Conservation (phyloP, 768 basidiomycete genomes). For the Plicaturopsis crispa region DNA sequence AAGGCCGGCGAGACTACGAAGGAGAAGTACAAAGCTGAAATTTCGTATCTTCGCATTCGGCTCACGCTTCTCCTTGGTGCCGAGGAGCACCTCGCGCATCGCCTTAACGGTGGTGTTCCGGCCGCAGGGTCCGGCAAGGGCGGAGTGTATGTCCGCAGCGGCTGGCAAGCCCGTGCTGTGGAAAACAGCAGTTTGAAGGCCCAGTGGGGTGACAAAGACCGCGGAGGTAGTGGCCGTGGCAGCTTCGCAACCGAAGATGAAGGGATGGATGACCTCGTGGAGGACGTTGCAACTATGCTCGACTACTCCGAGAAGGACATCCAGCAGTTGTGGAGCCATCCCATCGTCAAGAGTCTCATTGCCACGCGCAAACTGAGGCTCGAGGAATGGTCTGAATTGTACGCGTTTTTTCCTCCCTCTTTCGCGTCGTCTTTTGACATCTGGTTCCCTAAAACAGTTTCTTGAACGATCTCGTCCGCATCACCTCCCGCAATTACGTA, state of each 20-base stretch:
- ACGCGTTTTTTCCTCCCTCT: conserved; percentile 32
- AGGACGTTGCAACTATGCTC: conserved; percentile 56
- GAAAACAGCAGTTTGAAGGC: conserved; percentile 39
- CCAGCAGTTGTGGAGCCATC: conserved; percentile 64
- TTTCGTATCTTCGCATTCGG: conserved; percentile 50
- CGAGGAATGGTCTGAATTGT: conserved; percentile 90
- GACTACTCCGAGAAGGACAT: conserved; percentile 56
- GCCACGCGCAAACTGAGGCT: conserved; percentile 62
- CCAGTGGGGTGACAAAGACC: too few species aligned
- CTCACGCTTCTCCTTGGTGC: conserved; percentile 53
- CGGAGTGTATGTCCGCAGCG: conserved; percentile 68
- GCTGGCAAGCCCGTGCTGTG: conserved; percentile 71
- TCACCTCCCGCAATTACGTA: conserved; percentile 61
- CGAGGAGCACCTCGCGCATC: conserved; percentile 59
- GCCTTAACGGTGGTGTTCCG: conserved; percentile 65
- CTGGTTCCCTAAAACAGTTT: conserved; percentile 56
- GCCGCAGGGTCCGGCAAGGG: conserved; percentile 74
- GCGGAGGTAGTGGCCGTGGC: too few species aligned
- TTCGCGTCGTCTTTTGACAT: background rate
- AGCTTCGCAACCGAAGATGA: conserved; percentile 18
- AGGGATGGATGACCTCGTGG: conserved; percentile 41
- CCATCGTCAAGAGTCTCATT: conserved; percentile 62
- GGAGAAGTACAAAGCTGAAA: too few species aligned
- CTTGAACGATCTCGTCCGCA: conserved; percentile 63
- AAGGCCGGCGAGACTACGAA: background rate